phyloP scores from a whole-genome alignment of 2,329 filamentous ascomycete genomes.

The Fusarium caatingaense region DNA sequence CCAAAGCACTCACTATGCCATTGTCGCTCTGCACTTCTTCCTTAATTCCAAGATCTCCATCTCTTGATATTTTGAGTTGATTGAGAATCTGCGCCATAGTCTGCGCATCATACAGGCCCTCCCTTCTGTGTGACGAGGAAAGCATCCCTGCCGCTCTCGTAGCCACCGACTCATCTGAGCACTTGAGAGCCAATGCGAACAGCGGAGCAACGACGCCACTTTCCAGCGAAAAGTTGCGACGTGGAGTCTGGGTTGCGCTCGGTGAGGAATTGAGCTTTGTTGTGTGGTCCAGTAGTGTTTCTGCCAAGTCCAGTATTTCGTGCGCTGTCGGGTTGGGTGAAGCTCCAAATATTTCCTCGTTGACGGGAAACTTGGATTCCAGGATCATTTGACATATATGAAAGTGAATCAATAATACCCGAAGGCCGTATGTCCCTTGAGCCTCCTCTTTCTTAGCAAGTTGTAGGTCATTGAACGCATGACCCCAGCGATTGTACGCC shows the following conservation, averaged over 20 bases:
- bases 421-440: neutral
- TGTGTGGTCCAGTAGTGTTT: conserved; percentile 9
- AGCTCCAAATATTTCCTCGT: conserved; percentile 6
- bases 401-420: conserved; percentile 22
- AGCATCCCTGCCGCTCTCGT: conserved; percentile 21
- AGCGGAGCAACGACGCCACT: conserved; percentile 33
- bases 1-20: neutral
- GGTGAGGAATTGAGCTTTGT: conserved; percentile 1
- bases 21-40: fast-evolving
- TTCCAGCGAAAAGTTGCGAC: conserved; percentile 33
- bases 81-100: conserved; percentile 17
- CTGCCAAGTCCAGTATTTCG: conserved; percentile 13
- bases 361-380: conserved; percentile 16
- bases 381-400: conserved; percentile 22
- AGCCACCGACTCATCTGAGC: conserved; percentile 20
- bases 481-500: conserved; percentile 5
- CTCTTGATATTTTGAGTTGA: neutral
- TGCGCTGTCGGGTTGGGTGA: conserved; percentile 17
- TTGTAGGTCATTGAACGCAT: neutral
- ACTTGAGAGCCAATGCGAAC: conserved; percentile 33
- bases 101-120: conserved; percentile 33
- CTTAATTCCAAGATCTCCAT: neutral
- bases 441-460: neutral
- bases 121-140: conserved; percentile 16
- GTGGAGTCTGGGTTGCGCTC: conserved; percentile 7